Evolutionary conservation across 1,284 basidiomycete species (phyloP), one percentile per base, ranked within the genome.

Genomic region (Trichosporon faecale): DNA sequence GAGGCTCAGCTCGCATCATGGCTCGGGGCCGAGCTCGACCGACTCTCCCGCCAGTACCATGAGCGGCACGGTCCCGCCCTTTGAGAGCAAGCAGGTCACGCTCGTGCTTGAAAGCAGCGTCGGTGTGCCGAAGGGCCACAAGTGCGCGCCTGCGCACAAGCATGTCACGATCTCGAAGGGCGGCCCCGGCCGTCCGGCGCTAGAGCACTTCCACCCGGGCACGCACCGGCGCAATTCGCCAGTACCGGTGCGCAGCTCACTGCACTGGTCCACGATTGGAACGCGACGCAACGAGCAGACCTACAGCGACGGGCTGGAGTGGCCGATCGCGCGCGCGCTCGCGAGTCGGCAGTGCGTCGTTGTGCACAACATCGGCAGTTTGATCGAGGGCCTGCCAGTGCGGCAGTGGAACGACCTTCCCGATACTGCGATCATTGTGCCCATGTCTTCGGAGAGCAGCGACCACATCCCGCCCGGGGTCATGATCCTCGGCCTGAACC

Each of bases 401-500:
- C 74, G 81, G 9, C 79, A 78, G 4, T 85, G 84, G 83, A 80
- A 80, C 16, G 74, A 78, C 23, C 73, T 82, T 5, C 80, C 83
- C 0, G 72, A 76, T 29, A 14, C 37, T 6, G 71, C 71, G 3
- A 25, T 72, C 8, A 61, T 69, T 18, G 21, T 72, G 7, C 71
- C 71, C 5, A 63, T 72, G 33, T 46, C 21, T 4, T 29, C 35
- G 29, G 68, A 70, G 21, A 14, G 52, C 1, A 11, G 44, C 33
- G 46, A 33, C 75, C 21, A 18, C 27, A 75, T 73, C 21, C 82
- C 84, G 0, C 75, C 76, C n/a, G 79, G 77, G 0, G 80, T 85
- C n/a, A 63, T 85, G 40, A 78, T 85, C 57, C 72, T 85, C n/a
- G 84, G 85, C 18, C 76, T 84, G 46, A 84, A 84, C 72, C 65